These are phyloP conservation scores for Mimosa pudica DNA, from an alignment of 306 rosid genomes.

Conservation along the genomic window DNA sequence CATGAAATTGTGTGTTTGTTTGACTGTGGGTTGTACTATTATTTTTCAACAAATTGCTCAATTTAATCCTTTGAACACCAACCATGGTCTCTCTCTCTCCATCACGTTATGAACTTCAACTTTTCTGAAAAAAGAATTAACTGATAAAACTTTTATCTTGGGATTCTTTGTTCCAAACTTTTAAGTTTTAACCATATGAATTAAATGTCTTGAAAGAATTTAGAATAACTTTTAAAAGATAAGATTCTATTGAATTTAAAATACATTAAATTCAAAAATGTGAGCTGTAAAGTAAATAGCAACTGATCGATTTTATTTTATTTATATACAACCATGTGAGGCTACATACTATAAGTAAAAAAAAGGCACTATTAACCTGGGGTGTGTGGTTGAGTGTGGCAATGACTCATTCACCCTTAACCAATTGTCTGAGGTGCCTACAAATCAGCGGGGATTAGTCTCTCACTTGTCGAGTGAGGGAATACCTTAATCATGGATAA, in stretches of 20 bases:
- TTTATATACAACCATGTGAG: neutral
- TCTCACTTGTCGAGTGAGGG: too few relatives aligned
- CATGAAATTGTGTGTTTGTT: neutral
- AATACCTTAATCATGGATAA: too few relatives aligned
- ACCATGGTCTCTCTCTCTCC: conserved; percentile 47
- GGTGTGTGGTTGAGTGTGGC: too few relatives aligned
- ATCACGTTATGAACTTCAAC: neutral
- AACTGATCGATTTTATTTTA: neutral
- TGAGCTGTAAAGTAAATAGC: neutral
- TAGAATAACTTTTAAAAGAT: neutral
- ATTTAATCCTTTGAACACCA: conserved; percentile 39
- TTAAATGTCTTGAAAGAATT: neutral
- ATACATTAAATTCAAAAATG: neutral
- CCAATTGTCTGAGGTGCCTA: too few relatives aligned
- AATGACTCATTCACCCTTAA: too few relatives aligned
- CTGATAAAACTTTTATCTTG: neutral
- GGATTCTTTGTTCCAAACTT: neutral
- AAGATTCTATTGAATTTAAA: neutral
- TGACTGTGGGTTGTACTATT: conserved; percentile 56
- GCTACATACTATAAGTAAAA: neutral
- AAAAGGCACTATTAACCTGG: neutral
- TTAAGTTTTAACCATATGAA: too few relatives aligned
- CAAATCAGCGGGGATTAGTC: too few relatives aligned
- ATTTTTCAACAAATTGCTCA: conserved; percentile 48
- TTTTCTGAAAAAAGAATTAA: neutral